These are phyloP conservation scores for Berberis thunbergii DNA, from an alignment of 164 flowering plant genomes.

Conservation along the genomic window DNA sequence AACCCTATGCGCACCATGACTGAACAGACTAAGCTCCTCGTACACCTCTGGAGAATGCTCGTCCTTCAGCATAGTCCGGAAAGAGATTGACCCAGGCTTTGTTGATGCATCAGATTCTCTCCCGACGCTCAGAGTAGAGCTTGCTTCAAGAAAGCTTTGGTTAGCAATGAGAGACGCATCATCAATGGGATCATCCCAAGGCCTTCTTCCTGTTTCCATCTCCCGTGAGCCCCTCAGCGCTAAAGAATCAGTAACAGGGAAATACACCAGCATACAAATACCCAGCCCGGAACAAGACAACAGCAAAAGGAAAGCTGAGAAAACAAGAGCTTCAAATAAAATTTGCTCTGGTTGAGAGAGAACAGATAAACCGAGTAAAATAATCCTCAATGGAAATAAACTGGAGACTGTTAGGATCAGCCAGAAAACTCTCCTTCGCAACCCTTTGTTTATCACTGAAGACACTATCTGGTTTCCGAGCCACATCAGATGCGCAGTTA, in stretches of 20 bases:
- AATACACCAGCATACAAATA: conserved; percentile 75
- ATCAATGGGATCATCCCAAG: conserved; percentile 35
- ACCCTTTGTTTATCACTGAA: conserved; percentile 73
- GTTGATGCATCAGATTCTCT: conserved; percentile 61
- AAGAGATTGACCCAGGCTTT: conserved; percentile 78
- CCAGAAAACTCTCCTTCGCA: conserved; percentile 71
- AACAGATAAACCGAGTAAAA: conserved; percentile 80
- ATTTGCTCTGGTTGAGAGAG: conserved; percentile 48
- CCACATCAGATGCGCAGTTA: conserved; percentile 58
- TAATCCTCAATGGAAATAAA: conserved; percentile 65
- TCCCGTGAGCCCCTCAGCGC: conserved; percentile 45
- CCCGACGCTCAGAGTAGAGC: conserved; percentile 29
- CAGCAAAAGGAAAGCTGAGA: conserved; percentile 67
- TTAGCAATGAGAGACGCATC: conserved; percentile 54
- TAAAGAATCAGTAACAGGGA: conserved; percentile 78
- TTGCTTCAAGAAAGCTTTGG: conserved; percentile 40
- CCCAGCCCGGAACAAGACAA: conserved; percentile 57
- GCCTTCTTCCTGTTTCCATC: conserved; percentile 48
- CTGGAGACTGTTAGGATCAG: conserved; percentile 62
- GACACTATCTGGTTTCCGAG: conserved; percentile 63
- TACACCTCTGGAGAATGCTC: conserved; percentile 25
- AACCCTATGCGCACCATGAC: conserved; percentile 13
- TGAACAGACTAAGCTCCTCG: conserved; percentile 27
- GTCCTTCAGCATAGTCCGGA: conserved; percentile 50
- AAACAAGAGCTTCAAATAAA: conserved; percentile 59